Evolutionary conservation across 768 basidiomycete genomes (phyloP).

Genomic region (Macrocybe gigantea): DNA sequence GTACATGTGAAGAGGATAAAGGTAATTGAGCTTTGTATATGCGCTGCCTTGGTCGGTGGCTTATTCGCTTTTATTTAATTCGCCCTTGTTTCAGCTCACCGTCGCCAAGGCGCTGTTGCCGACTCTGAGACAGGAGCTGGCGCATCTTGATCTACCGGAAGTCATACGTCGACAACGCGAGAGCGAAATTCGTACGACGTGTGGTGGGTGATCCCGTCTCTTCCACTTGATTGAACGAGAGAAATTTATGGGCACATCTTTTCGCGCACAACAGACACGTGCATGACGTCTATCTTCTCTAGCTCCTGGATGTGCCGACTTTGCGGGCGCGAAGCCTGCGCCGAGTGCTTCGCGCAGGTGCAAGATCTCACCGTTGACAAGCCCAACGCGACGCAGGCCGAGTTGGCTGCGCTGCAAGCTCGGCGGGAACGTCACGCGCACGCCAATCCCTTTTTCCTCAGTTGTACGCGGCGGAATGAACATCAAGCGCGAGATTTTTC

Average conservation of each 20-base stretch:
- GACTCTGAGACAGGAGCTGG: slow-evolving; percentile 55
- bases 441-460: slow-evolving; percentile 68
- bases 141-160: slow-evolving; percentile 49
- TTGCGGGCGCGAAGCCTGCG: slow-evolving; percentile 88
- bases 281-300: slow-evolving; percentile 90
- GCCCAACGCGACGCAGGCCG: slow-evolving; percentile 38
- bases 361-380: slow-evolving; percentile 53
- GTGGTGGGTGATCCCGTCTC: slow-evolving; percentile 46
- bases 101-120: slow-evolving; percentile 67
- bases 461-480: slow-evolving; percentile 66
- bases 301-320: slow-evolving; percentile 87
- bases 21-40: slow-evolving; percentile 28
- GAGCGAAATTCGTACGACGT: slow-evolving; percentile 78
- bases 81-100: slow-evolving; percentile 38
- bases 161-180: slow-evolving; percentile 73
- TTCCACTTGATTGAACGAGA: slow-evolving; percentile 3
- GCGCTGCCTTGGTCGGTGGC: background rate
- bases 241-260: slow-evolving; percentile 1
- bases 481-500: slow-evolving; percentile 66
- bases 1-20: slow-evolving; percentile 54
- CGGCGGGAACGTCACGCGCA: slow-evolving; percentile 57
- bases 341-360: slow-evolving; percentile 74
- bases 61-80: slow-evolving; percentile 10
- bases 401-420: slow-evolving; percentile 42
- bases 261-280: slow-evolving; percentile 60